These are phyloP conservation scores for Calophaca sinica DNA, from an alignment of 306 rosid species.

Conservation along the genomic window DNA sequence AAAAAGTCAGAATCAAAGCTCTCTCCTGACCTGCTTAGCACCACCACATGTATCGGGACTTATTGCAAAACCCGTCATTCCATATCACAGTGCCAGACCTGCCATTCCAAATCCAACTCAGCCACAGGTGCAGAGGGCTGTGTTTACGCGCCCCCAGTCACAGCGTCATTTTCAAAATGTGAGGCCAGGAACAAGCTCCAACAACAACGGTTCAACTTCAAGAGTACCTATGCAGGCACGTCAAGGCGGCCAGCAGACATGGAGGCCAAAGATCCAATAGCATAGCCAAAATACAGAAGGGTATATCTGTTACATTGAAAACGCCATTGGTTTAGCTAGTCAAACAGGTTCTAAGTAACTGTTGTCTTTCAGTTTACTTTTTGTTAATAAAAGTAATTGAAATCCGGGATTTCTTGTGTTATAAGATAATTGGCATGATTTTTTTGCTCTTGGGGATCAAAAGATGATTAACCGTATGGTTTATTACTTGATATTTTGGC, in stretches of 20 bases:
- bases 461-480: not conserved
- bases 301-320: not conserved
- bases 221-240: slow-evolving; percentile 39
- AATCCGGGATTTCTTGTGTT: slow-evolving; percentile 29
- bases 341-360: slow-evolving; percentile 32
- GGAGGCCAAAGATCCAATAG: slow-evolving; percentile 61
- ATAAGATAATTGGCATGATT: not conserved
- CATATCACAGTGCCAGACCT: slow-evolving; percentile 7
- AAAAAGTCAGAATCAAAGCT: slow-evolving; percentile 41
- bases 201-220: slow-evolving; percentile 13
- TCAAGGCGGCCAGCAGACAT: slow-evolving; percentile 52
- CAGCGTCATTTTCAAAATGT: slow-evolving; percentile 37
- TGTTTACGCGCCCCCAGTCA: slow-evolving; percentile 8
- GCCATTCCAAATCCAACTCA: slow-evolving; percentile 39
- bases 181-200: slow-evolving; percentile 41
- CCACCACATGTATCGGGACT: slow-evolving; percentile 45
- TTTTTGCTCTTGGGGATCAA: slow-evolving; percentile 28
- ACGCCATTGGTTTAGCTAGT: not conserved
- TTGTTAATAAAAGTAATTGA: slow-evolving; percentile 29
- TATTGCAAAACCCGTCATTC: slow-evolving; percentile 9
- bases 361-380: slow-evolving; percentile 19
- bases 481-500: slow-evolving; percentile 19
- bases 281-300: slow-evolving; percentile 12
- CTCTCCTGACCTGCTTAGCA: slow-evolving; percentile 58
- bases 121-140: slow-evolving; percentile 40